phyloP scores from a whole-genome alignment of 2,329 filamentous ascomycete species.

The Aspergillus tubingensis region DNA sequence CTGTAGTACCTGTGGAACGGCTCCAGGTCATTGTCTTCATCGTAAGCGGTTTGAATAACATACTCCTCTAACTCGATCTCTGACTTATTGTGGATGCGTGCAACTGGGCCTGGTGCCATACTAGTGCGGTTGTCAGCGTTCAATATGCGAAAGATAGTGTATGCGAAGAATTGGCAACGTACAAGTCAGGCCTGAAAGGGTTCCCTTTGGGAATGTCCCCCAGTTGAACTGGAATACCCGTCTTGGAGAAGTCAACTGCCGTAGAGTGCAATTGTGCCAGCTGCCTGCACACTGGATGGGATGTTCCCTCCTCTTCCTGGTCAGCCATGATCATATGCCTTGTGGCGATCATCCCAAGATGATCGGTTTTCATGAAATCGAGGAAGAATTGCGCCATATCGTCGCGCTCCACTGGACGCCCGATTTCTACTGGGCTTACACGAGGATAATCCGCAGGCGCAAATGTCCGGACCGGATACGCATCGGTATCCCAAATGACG shows the following conservation, averaged over 20 bases:
- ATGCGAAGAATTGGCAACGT: conserved; percentile 25
- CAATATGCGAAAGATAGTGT: conserved; percentile 39
- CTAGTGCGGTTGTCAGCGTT: conserved; percentile 35
- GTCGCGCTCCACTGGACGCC: conserved; percentile 56
- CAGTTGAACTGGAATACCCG: conserved; percentile 61
- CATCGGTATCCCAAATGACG: conserved; percentile 67
- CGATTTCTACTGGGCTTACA: conserved; percentile 59
- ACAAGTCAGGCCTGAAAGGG: conserved; percentile 58
- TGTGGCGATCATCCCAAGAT: conserved; percentile 66
- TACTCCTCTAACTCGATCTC: conserved; percentile 48
- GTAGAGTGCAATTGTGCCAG: conserved; percentile 68
- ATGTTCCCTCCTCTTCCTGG: conserved; percentile 54
- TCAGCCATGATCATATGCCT: conserved; percentile 68
- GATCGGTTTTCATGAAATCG: conserved; percentile 70
- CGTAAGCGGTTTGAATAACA: conserved; percentile 49
- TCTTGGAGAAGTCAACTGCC: conserved; percentile 76
- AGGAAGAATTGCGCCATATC: conserved; percentile 83
- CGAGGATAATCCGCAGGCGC: conserved; percentile 70
- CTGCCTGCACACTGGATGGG: conserved; percentile 52
- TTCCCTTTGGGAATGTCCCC: conserved; percentile 45
- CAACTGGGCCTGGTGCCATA: conserved; percentile 28
- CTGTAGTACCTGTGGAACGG: conserved; percentile 61
- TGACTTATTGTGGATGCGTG: conserved; percentile 38
- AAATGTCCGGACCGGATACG: conserved; percentile 50
- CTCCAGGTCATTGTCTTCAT: conserved; percentile 50